Conservation (phyloP, 2,329 filamentous ascomycete species). For the Botryotinia globosa region DNA sequence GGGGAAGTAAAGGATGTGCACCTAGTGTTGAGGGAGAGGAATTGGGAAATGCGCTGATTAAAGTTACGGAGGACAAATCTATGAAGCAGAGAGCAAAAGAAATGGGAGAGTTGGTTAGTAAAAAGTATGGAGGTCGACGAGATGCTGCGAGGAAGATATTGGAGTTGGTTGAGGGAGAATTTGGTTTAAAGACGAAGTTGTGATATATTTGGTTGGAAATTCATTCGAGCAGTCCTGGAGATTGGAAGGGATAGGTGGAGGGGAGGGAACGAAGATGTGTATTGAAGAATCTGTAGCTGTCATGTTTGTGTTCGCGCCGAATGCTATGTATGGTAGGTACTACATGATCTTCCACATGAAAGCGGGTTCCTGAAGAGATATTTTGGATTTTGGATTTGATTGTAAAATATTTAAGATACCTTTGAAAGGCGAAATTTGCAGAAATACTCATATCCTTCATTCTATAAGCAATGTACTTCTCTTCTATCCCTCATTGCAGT, state of each 20-base stretch:
- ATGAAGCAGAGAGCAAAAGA: not conserved
- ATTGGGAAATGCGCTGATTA: not conserved
- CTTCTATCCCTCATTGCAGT: too few relatives aligned
- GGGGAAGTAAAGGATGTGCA: slow-evolving; percentile 3
- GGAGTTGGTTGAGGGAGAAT: slow-evolving; percentile 2
- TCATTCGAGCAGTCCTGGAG: not conserved
- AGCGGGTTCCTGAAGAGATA: not conserved
- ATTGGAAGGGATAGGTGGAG: not conserved
- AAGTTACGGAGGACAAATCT: not conserved
- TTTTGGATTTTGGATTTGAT: not conserved
- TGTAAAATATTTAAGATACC: not conserved
- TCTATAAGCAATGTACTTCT: not conserved
- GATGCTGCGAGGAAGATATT: slow-evolving; percentile 15
- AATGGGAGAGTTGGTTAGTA: slow-evolving; percentile 4
- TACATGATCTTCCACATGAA: not conserved
- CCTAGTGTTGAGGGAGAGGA: not conserved
- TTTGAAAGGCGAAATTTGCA: not conserved
- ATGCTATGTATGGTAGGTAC: not conserved
- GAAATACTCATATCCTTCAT: not conserved
- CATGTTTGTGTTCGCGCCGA: not conserved
- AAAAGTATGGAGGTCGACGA: slow-evolving; percentile 10
- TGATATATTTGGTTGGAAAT: not conserved
- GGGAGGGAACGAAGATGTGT: not conserved
- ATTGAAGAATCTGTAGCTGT: not conserved
- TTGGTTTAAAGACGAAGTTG: not conserved